Percentiles rank a stretch among this genome's conserved stretches.
These are phyloP conservation scores for Sporisorium graminicola DNA, from an alignment of 1,284 basidiomycete species.

Conservation along the genomic window DNA sequence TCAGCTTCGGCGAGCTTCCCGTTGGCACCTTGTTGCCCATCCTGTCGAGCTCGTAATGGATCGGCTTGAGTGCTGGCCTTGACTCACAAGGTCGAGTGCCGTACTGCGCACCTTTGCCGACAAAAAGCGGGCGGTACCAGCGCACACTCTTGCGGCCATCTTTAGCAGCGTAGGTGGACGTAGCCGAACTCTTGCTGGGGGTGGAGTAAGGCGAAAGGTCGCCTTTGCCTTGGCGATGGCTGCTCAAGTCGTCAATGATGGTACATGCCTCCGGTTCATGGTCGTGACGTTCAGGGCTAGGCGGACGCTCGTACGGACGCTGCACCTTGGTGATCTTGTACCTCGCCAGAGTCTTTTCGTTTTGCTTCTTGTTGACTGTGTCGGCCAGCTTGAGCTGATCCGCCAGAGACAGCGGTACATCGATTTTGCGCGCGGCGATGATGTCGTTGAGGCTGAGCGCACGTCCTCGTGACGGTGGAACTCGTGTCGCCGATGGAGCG, in stretches of 20 bases:
- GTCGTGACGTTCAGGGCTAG: conserved; percentile 47
- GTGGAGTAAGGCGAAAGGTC: conserved; percentile 41
- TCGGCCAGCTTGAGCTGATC: conserved; percentile 50
- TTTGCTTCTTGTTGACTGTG: conserved; percentile 50
- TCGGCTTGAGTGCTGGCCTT: conserved; percentile 41
- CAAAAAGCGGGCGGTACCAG: conserved; percentile 50
- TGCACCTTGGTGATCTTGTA: conserved; percentile 53
- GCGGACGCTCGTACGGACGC: conserved; percentile 45
- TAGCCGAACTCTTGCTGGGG: conserved; percentile 11
- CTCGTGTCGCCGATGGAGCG: conserved; percentile 35
- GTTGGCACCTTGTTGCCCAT: conserved; percentile 45
- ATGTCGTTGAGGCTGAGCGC: conserved; percentile 49
- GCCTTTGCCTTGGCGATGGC: conserved; percentile 45
- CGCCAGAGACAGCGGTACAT: conserved; percentile 41
- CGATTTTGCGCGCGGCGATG: conserved; percentile 47
- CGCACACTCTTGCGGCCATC: conserved; percentile 30
- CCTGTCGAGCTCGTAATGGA: conserved; percentile 34
- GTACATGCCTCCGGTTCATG: conserved; percentile 49
- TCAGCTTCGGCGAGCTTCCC: conserved; percentile 42
- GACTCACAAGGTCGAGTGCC: conserved; percentile 20
- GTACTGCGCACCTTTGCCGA: conserved; percentile 39
- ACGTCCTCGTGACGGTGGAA: conserved; percentile 38
- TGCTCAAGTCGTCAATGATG: conserved; percentile 38
- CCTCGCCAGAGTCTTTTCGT: conserved; percentile 45
- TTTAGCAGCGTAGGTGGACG: not conserved